A percentile compares a stretch with the other conserved stretches of the same genome.
Conservation (phyloP, 129 eudicot genomes). For the Daucus carota region DH1_v3.0 NC_030382.2:32696001-32696500, state of each 20-base stretch:
- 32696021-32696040: conserved; percentile 35
- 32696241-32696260: conserved; percentile 67
- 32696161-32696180: conserved; percentile 60
- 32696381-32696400: not conserved
- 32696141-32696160: conserved; percentile 93
- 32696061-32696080: conserved; percentile 89
- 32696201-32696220: conserved; percentile 99
- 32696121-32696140: conserved; percentile 65
- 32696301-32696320: conserved; percentile 39
- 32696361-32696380: not conserved
- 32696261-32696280: conserved; percentile 80
- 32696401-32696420: not conserved
- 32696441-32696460: conserved; percentile 25
- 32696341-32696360: not conserved
- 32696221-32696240: conserved; percentile 91
- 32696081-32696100: conserved; percentile 97
- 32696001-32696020: conserved; percentile 23
- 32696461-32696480: conserved; percentile 20
- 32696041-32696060: conserved; percentile 40
- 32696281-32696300: conserved; percentile 62
- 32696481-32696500: conserved; percentile 33
- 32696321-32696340: conserved; percentile 12
- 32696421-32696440: not conserved
- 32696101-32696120: conserved; percentile 89
- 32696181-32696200: conserved; percentile 62